These are phyloP conservation scores for Nakazawaea wickerhamii DNA, from an alignment of 805 yeast species.

Conservation along the genomic window DNA sequence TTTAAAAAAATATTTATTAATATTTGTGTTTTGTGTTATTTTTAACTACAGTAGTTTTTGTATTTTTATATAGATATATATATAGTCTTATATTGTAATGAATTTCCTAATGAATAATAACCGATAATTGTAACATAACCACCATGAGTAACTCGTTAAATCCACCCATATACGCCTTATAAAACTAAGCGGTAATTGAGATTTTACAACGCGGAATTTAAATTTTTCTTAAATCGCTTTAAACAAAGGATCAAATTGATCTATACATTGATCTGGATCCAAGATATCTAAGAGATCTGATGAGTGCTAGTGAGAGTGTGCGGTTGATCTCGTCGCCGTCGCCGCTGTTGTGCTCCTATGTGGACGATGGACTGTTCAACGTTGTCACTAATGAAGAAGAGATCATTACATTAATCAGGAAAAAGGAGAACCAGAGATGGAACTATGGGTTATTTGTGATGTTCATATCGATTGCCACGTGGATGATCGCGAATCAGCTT, in stretches of 20 bases:
- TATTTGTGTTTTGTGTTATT: background rate
- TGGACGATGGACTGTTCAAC: background rate
- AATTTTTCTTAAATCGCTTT: too few species aligned
- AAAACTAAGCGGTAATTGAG: background rate
- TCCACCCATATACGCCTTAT: too few species aligned
- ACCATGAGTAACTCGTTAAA: too few species aligned
- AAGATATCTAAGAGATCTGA: background rate
- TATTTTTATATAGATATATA: too few species aligned
- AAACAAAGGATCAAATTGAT: background rate
- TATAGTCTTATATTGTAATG: too few species aligned
- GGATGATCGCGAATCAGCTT: constrained; percentile 46
- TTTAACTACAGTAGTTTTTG: too few species aligned
- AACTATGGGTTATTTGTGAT: constrained; percentile 38
- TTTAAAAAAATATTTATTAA: background rate
- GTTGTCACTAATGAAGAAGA: constrained; percentile 4
- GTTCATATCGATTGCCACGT: constrained; percentile 35
- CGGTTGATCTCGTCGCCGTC: background rate
- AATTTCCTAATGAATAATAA: too few species aligned
- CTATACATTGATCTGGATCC: background rate
- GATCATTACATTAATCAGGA: constrained; percentile 24
- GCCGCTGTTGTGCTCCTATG: background rate
- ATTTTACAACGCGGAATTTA: background rate
- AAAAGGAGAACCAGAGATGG: constrained; percentile 38
- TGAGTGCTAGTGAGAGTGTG: background rate
- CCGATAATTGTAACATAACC: too few species aligned